Conservation (phyloP, 108 stramenopile species). For the Pseudonitzschia pungens region DNA sequence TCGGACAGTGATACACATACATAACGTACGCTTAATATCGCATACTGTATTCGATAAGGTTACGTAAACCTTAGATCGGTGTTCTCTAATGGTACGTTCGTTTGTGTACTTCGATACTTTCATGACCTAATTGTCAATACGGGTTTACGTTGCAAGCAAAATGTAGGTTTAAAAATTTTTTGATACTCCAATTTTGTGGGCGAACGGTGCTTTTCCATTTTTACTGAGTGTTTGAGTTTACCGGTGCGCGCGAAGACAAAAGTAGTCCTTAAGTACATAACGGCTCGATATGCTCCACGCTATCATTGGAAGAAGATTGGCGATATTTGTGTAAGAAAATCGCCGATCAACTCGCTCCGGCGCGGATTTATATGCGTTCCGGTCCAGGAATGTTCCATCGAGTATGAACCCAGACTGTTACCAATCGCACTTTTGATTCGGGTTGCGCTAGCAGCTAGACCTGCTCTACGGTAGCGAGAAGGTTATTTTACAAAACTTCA, state of each 20-base stretch:
- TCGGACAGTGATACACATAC: no score
- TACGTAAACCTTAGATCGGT: no score
- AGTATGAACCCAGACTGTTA: neutral
- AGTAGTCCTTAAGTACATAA: neutral
- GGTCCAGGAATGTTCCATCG: neutral
- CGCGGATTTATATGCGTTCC: neutral
- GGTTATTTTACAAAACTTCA: slow-evolving; percentile 1
- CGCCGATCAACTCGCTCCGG: neutral
- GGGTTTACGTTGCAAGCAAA: no score
- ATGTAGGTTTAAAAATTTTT: no score
- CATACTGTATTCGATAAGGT: no score
- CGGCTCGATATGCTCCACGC: neutral
- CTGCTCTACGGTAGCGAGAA: no score
- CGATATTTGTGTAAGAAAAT: neutral
- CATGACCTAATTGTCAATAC: no score
- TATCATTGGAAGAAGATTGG: neutral
- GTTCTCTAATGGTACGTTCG: no score
- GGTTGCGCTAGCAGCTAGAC: no score
- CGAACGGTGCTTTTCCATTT: neutral
- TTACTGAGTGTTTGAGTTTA: neutral
- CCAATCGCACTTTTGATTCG: neutral
- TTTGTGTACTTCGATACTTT: no score
- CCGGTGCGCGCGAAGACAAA: neutral
- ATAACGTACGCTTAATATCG: no score
- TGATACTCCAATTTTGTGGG: neutral